These are phyloP conservation scores for Saccharum spontaneum DNA, from an alignment of 176 grass and related monocot species.

Conservation along the genomic window DNA sequence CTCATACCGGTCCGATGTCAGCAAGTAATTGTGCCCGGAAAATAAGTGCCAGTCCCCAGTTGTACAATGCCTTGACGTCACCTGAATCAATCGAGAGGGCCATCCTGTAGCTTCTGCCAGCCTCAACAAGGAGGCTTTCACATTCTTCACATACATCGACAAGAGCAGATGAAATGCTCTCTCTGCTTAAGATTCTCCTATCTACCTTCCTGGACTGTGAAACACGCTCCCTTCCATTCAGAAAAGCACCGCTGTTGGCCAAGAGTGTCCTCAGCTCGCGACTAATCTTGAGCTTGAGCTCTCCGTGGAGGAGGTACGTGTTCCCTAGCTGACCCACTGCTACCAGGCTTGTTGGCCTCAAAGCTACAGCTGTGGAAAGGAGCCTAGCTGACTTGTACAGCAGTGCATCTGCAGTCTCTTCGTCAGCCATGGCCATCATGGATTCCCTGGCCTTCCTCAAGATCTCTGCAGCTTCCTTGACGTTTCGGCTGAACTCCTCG, in stretches of 20 bases:
- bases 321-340: conserved; percentile 94
- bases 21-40: conserved; percentile 83
- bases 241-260: conserved; percentile 33
- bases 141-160: conserved; percentile 84
- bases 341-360: conserved; percentile 66
- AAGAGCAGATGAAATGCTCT: conserved; percentile 52
- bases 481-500: conserved; percentile 58
- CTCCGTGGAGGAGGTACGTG: conserved; percentile 81
- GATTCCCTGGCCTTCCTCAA: conserved; percentile 61
- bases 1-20: conserved; percentile 93
- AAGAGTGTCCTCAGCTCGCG: conserved; percentile 79
- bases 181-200: conserved; percentile 48
- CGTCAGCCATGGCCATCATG: conserved; percentile 55
- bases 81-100: conserved; percentile 69
- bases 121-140: conserved; percentile 79
- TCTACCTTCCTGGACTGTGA: conserved; percentile 59
- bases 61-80: conserved; percentile 83
- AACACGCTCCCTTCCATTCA: conserved; percentile 31
- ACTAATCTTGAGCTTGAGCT: conserved; percentile 94
- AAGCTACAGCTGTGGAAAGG: conserved; percentile 65
- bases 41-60: conserved; percentile 83
- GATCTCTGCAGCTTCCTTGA: conserved; percentile 65
- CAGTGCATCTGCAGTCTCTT: conserved; percentile 59
- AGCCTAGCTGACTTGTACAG: conserved; percentile 78
- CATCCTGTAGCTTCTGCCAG: conserved; percentile 77